Conservation (phyloP, 805 yeast species). For the Saccharomycopsis olivae region DNA sequence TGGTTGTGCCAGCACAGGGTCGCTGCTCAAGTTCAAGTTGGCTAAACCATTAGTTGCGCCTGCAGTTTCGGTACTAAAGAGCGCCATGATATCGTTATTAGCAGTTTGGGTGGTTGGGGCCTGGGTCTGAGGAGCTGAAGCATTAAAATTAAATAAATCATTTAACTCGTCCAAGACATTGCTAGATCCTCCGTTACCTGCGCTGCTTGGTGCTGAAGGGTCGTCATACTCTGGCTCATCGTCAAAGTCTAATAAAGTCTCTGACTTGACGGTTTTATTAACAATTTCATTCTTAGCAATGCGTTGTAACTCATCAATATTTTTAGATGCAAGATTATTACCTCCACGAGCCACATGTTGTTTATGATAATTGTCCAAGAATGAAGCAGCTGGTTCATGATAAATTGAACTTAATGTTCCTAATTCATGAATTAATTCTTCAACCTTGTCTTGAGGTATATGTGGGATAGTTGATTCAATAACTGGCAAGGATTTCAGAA, state of each 20-base stretch:
- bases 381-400: slow-evolving; percentile 67
- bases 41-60: slow-evolving; percentile 14
- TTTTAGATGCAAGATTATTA: slow-evolving; percentile 34
- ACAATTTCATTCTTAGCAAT: slow-evolving; percentile 70
- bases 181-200: background rate
- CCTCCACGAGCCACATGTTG: slow-evolving; percentile 26
- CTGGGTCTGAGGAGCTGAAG: background rate
- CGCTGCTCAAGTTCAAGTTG: no score
- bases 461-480: slow-evolving; percentile 62
- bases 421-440: slow-evolving; percentile 61
- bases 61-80: slow-evolving; percentile 13
- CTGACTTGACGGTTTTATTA: slow-evolving; percentile 49
- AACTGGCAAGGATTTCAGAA: slow-evolving; percentile 56
- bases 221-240: slow-evolving; percentile 36
- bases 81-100: slow-evolving; percentile 15
- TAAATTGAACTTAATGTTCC: slow-evolving; percentile 84
- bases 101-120: background rate
- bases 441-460: slow-evolving; percentile 58
- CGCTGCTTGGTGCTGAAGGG: background rate
- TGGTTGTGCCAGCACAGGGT: no score
- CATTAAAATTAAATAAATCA: slow-evolving; percentile 44
- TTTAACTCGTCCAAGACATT: slow-evolving; percentile 63
- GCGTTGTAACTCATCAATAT: slow-evolving; percentile 67
- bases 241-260: slow-evolving; percentile 78
- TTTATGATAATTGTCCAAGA: slow-evolving; percentile 35